Evolutionary conservation across 805 yeast species (phyloP), one percentile per base, ranked within the genome.

Genomic region (Ogataea henricii): DNA sequence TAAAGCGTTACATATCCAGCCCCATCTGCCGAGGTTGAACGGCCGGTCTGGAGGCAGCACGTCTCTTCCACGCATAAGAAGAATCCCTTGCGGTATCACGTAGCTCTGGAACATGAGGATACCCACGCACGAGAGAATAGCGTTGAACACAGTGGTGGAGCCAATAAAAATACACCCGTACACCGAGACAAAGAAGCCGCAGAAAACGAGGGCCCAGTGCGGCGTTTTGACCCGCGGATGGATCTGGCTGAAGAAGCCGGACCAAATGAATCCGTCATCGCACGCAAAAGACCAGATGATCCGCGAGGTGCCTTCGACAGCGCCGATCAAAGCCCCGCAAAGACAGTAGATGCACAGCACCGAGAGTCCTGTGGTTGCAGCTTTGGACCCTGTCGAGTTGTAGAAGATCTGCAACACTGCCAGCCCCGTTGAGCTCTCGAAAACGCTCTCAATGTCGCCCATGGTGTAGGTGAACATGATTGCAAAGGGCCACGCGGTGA

Each of bases 111-210:
- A 60, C 73, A 62, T 14, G 71, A 72, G 54, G 60, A 68, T 37
- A 58, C 56, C 49, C 67, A 58, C 46, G 70, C 60, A 52, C 63
- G 70, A 9, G 58, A 48, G 3, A 58, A 61, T 9, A 71, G 75
- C 30, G 69, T 66, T 26, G 60, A 44, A 54, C 66, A 71, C 43
- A 35, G 52, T 23, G 36, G 47, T 43, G 34, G 54, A 81, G 1
- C 81, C 87, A 71, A 83, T 69, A 59, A 79, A 82, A 44, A 83
- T 73, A 63, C 82, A 76, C 4, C 86, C 85, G 52, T 79, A 69
- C 22, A 80, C 63, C n/a, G 83, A 76, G 68, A 82, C 68, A 20
- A 80, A 43, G 53, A 79, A 80, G 3, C 86, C 85, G 55, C 77
- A 73, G 26, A 49, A 49, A 12, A 23, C 37, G 12, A 49, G 39